Evolutionary conservation across 176 grass and related monocot species (phyloP), one percentile per base, ranked within the genome.

Genomic region (Tillandsia fasciculata): DNA sequence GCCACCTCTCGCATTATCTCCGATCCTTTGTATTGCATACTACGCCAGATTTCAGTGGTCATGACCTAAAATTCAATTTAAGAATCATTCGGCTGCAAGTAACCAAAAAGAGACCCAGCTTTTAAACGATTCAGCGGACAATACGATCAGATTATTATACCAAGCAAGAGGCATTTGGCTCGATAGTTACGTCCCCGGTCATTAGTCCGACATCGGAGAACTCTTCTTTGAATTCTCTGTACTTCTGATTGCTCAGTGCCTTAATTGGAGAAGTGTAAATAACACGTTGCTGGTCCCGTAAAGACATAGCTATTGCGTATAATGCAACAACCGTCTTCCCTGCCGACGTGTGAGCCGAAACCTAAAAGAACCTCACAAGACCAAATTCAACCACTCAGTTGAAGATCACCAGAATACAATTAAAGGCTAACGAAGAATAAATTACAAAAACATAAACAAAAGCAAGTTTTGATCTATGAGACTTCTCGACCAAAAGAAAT

Each of bases 31-130:
- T 96, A 96, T 68, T 89, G 88, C 93, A 96, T 96, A 68, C 93
- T 96, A 49, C 93, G 93, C 93, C 86, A 96, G 81, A 96, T 92
- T 85, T 96, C 93, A 10, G 93, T 96, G 13, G 93, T 92, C 88
- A 96, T 96, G 52, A 92, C 92, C 88, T 92, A 53, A 71, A 70
- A 79, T 68, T 81, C 59, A 15, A 13, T 13, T 49, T 52, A 52
- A 11, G 48, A 63, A 48, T 50, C 14, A 78, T 51, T 11, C 15
- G 42, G 66, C 11, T 77, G 8, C 42, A 11, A 48, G 53, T 56
- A 59, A 59, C 14, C 20, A 59, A 20, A 8, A 78, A 29, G 15
- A 69, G 2, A 63, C 54, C 56, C 15, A 15, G 58, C 1, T 63
- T 76, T 54, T 50, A 15, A 65, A 49, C 10, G 51, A 71, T 71